Percentiles rank a stretch among this genome's conserved stretches.
These are phyloP conservation scores for Cardiospermum halicacabum DNA, from an alignment of 345 rosid species.

Conservation along the genomic window DNA sequence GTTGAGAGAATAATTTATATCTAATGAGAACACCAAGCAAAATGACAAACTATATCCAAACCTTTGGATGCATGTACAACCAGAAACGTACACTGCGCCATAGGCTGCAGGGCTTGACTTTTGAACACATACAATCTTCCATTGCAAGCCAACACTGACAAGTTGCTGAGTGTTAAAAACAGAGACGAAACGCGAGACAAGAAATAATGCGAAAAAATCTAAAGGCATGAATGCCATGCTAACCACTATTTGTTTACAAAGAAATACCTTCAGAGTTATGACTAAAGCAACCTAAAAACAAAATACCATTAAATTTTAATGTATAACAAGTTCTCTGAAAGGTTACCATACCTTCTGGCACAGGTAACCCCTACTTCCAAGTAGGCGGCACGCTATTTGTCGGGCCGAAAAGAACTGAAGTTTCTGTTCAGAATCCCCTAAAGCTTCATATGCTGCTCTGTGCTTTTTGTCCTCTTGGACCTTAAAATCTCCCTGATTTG, in stretches of 20 bases:
- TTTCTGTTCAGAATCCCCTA: constrained; percentile 73
- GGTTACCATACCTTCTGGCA: constrained; percentile 67
- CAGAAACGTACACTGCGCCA: constrained; percentile 78
- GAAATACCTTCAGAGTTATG: neutral
- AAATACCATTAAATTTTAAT: neutral
- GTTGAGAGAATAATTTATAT: neutral
- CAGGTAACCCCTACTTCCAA: constrained; percentile 89
- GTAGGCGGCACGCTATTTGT: constrained; percentile 80
- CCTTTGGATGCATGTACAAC: constrained; percentile 99
- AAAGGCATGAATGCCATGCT: neutral
- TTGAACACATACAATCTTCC: constrained; percentile 92
- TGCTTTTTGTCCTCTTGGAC: constrained; percentile 85
- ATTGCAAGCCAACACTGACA: constrained; percentile 93
- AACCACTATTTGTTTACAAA: neutral
- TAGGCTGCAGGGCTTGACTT: constrained; percentile 47
- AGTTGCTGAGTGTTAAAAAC: neutral
- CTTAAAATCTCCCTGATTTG: constrained; percentile 62
- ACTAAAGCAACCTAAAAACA: neutral
- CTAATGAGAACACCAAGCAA: neutral
- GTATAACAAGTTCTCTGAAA: neutral
- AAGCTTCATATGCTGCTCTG: constrained; percentile 70
- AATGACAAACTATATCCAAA: constrained; percentile 19
- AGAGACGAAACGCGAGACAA: constrained; percentile 2
- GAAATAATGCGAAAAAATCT: neutral
- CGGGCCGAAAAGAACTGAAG: constrained; percentile 78